Base-by-base conservation (phyloP, 441 rosid genomes). In the Theobroma grandiflorum region DNA sequence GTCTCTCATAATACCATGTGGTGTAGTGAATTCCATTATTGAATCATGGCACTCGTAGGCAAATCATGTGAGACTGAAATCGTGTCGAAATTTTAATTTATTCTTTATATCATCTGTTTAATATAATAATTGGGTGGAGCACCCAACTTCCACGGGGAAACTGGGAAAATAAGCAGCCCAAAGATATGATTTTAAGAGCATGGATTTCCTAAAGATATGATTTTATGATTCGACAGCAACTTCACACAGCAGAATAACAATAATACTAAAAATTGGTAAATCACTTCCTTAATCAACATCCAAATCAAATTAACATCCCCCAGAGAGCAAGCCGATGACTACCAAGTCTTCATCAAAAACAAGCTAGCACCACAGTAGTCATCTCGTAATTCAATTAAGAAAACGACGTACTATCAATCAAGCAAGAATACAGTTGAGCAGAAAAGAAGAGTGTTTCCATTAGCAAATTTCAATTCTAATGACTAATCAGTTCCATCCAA, bases 401-500 rank as follows among this genome's bases (percentile, higher is more conserved):
- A 47, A 26, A 26, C 31, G 31, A 26, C 31, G 31, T 26, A 26
- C 1, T 26, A 26, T 26, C 31, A 26, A 26, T 26, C 31, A 26
- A 57, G 40, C 50, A 6, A 57, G n/a, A 35, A 22, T 57, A 50
- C 68, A 42, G 45, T 8, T 18, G 18, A 50, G 74, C 47, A 68
- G 35, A 20, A 71, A 18, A 47, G 11, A 22, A 0, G 8, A 22
- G 10, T 43, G 2, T 7, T 66, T 26, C 14, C 50, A 40, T 16
- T 50, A 47, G 22, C n/a, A 14, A 37, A 35, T 57, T 74, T 26
- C 66, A 49, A n/a, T 42, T 4, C 12, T 22, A 50, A 43, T 3
- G 6, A 49, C 10, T 12, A 31, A 59, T 40, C 79, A 66, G 59
- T 78, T 86, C 79, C 85, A 75, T 61, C 63, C 42, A 64, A 26